phyloP scores from a whole-genome alignment of 1,284 basidiomycete species.

The Sanguinoderma infundibulare region DNA sequence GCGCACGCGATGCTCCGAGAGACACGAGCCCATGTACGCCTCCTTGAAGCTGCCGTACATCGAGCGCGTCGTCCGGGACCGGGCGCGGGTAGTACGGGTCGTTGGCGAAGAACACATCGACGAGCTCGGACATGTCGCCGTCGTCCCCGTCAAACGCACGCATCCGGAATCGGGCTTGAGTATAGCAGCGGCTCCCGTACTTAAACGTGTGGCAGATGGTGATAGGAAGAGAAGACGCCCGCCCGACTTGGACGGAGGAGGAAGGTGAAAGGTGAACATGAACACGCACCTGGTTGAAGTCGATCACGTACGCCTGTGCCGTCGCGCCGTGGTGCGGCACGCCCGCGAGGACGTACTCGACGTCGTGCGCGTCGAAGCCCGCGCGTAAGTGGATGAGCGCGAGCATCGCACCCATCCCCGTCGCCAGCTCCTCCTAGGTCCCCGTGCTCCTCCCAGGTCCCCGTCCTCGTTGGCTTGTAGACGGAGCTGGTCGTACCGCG shows the following conservation, averaged over 20 bases:
- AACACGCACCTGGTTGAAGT: conserved; percentile 38
- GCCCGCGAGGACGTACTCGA: conserved; percentile 40
- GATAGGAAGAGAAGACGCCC: no score
- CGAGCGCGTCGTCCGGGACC: conserved; percentile 19
- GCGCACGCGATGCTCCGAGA: neutral
- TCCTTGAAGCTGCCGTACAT: conserved; percentile 32
- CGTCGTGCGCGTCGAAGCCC: conserved; percentile 36
- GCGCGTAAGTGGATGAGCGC: conserved; percentile 30
- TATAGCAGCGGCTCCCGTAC: neutral
- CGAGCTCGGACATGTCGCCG: conserved; percentile 27
- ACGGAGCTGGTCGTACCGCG: conserved; percentile 24
- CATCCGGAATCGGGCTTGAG: neutral
- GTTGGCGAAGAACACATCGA: conserved; percentile 34
- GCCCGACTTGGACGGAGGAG: no score
- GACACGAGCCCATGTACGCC: conserved; percentile 26
- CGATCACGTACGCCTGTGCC: conserved; percentile 31
- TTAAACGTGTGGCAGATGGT: no score
- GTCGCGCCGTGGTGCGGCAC: conserved; percentile 13
- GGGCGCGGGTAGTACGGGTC: conserved; percentile 41
- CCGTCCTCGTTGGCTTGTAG: no score
- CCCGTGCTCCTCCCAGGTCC: neutral
- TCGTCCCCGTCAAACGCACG: neutral
- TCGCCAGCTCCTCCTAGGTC: conserved; percentile 28
- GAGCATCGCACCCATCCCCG: conserved; percentile 38
- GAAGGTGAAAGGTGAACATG: neutral